Base-by-base conservation (phyloP, 2,329 filamentous ascomycete genomes). In the Pseudocercospora cruenta region DNA sequence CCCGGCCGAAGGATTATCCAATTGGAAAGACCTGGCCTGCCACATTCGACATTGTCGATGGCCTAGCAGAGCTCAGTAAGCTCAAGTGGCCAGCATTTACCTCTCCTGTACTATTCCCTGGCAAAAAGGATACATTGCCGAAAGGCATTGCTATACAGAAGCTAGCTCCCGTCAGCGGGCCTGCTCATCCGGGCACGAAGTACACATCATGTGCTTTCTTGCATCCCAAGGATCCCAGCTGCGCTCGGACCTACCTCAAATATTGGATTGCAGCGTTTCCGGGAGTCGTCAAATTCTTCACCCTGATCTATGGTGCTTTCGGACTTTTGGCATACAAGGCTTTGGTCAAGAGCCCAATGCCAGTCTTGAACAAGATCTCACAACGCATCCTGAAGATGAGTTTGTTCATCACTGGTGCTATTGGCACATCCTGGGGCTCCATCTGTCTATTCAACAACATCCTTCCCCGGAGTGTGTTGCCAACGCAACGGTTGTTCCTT, bases 241-340 rank as follows among this genome's bases (percentile, higher is more conserved):
- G 94, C 78, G 86, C 90, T 43, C 91, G 92, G 31, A 96, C 92
- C 2, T 96, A 94, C 77, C 82, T 97, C 54, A 91, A 92, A 67
- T 96, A 95, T 80, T 94, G 92, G 87, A 87, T 97, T 65, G 87
- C 88, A 63, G 90, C 92, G 1, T 95, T 97, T 78, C 93, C 94
- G 0, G 84, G 86, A 0, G 82, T 97, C 28, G 88, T 90, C 6
- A 91, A 92, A 66, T 87, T 95, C 81, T 90, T 95, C 80, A 86
- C 93, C 3, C 77, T 92, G 49, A 79, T 95, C 73, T 93, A 92
- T 78, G 87, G 88, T 3, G 85, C 89, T 28, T 83, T 95, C 70
- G 85, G 92, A 62, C 78, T 96, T 8, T 87, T 91, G 1, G 86
- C 86, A 24, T 88, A 92, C 79, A 88, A 87, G 69, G 77, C 82